Evolutionary conservation across 1,284 basidiomycete species (phyloP), one percentile per base, ranked within the genome.

Genomic region (Psilocybe mexicana): DNA sequence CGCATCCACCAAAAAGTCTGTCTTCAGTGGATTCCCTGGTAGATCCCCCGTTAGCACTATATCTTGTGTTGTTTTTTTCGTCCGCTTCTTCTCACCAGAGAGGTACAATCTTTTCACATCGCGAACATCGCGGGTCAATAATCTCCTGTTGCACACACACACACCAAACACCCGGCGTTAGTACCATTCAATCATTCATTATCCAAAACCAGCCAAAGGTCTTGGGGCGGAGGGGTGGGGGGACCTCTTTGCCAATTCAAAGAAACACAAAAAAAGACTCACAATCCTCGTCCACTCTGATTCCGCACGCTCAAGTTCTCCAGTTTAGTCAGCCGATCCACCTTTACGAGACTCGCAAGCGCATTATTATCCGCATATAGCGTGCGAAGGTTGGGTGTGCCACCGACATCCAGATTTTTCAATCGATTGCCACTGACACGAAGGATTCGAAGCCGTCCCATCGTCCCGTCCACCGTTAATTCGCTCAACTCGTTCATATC

Each of bases 101-200:
- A 98, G 83, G 79, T 98, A 99, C 66, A 99, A 77, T 48, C 96
- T 85, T 76, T 95, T 95, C 64, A 94, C 86, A 75, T 95, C 92
- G 67, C 93, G 86, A 66, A 97, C 82, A 71, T 94, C 88, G 60
- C 85, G 82, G 59, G 84, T 83, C 63, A 85, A 79, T 62, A 88
- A 70, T 61, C 76, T 77, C 66, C 86, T 87, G 18, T 18, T 18
- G 64, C 54, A 40, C 18, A 43, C 23, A 46, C 44, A 48, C 46
- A 46, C 24, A 24, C 24, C 7, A 6, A 36, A 53, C 38, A 18
- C 25, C 50, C 51, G 45, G 48, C 50, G 57, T 61, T 57, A 65
- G 60, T 40, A 14, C 14, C 54, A 42, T 44, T 51, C 52, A 55
- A 57, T 65, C 62, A 66, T 46, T 42, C 62, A 61, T 55, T 60